phyloP scores from a whole-genome alignment of 768 basidiomycete species.

The Aureoboletus auriporus region DNA sequence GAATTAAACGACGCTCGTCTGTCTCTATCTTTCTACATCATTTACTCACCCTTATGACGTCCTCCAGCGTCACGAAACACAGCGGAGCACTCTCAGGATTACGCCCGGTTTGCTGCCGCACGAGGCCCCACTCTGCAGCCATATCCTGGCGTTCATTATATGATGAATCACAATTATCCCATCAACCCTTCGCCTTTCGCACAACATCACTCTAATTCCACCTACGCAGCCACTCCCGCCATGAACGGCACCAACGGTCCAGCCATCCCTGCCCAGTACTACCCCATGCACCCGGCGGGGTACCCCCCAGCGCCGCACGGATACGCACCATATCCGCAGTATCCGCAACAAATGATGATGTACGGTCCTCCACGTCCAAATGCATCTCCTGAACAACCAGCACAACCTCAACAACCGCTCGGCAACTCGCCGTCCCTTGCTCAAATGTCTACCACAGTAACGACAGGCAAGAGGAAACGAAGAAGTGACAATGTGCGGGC shows the following conservation, averaged over 20 bases:
- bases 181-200: slow-evolving; percentile 52
- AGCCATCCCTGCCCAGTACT: slow-evolving; percentile 45
- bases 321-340: slow-evolving; percentile 56
- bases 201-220: slow-evolving; percentile 39
- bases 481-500: slow-evolving; percentile 37
- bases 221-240: slow-evolving; percentile 27
- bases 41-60: slow-evolving; percentile 8
- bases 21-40: slow-evolving; percentile 3
- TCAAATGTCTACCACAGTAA: slow-evolving; percentile 29
- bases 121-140: slow-evolving; percentile 46
- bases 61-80: slow-evolving; percentile 15
- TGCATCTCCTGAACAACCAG: slow-evolving; percentile 31
- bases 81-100: slow-evolving; percentile 21
- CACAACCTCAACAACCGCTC: slow-evolving; percentile 26
- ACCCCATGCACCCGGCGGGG: slow-evolving; percentile 52
- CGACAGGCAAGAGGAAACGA: slow-evolving; percentile 60
- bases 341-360: slow-evolving; percentile 62
- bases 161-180: slow-evolving; percentile 72
- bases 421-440: slow-evolving; percentile 32
- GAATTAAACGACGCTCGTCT: slow-evolving; percentile 18
- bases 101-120: slow-evolving; percentile 32
- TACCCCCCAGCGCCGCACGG: slow-evolving; percentile 42
- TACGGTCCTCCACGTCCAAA: slow-evolving; percentile 45
- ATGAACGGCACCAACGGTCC: slow-evolving; percentile 39
- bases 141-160: slow-evolving; percentile 50